Base-by-base conservation (phyloP, 805 yeast genomes). In the Pichia paraexigua region DNA sequence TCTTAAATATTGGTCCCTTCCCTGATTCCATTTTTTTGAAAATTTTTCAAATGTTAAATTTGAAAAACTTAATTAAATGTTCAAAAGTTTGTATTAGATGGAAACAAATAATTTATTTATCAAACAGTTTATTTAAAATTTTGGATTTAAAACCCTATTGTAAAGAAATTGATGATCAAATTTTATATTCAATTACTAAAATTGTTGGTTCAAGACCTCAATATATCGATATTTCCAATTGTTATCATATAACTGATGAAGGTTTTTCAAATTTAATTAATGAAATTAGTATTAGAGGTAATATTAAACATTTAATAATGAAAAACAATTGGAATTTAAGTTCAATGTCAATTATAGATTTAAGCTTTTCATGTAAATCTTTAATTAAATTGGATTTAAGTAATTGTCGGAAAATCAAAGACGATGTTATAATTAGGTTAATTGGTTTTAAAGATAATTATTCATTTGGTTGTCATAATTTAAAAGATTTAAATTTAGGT, bases 321-420 rank as follows among this genome's bases (percentile, higher is more conserved):
- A 73, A 72, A 54, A 79, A 86, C 17, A 83, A 79, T 46, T 85
- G 92, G 92, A 87, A 83, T 58, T 80, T 86, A 10, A 78, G 83
- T 53, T 87, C 89, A 2, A 82, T 84, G 87, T 86, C 91, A 2
- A 83, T 85, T 30, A 83, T 85, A 89, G 92, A 86, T 63, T 65
- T 85, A 42, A 77, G 88, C 1, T 81, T 78, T 1, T 80, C 84
- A 32, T 90, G 90, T 10, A 70, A 73, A 35, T 66, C 74, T 55
- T 66, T 86, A 40, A 79, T 73, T 50, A 81, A 78, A 48, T 69
- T 86, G 21, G 89, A 85, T 63, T 69, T 86, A 43, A 76, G 87
- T 11, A 85, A 86, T 63, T 86, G 92, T 58, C 70, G 90, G 22
- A 83, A 82, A 58, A 88, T 85, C 1, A 72, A 81, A 47, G 94